Percentiles rank a stretch among this genome's conserved stretches.
These are phyloP conservation scores for Geotrichum fermentans DNA, from an alignment of 1,139 yeast genomes.

Conservation along the genomic window DNA sequence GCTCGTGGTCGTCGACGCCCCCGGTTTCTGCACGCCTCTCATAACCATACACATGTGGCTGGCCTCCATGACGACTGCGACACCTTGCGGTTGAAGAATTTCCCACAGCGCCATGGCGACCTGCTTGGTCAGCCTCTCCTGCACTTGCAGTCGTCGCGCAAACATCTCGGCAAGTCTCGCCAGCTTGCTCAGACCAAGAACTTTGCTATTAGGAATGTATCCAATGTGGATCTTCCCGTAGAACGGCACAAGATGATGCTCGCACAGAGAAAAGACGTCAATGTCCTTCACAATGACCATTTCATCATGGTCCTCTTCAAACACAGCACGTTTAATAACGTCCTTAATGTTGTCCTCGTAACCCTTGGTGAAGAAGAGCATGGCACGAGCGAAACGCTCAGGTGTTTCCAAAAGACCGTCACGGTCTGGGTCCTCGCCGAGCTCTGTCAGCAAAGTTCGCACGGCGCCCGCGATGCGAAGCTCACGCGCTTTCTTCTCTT, in stretches of 20 bases:
- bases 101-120: conserved; percentile 94
- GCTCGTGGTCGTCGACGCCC: conserved; percentile 88
- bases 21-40: conserved; percentile 94
- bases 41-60: conserved; percentile 99
- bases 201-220: conserved; percentile 90
- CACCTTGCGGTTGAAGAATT: conserved; percentile 89
- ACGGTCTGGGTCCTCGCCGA: conserved; percentile 86
- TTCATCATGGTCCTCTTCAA: conserved; percentile 97
- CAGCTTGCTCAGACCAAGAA: conserved; percentile 86
- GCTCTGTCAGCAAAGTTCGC: conserved; percentile 68
- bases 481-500: conserved; percentile 59
- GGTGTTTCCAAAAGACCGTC: conserved; percentile 95
- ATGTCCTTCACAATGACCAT: conserved; percentile 97
- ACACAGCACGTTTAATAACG: conserved; percentile 90
- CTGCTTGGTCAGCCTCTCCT: conserved; percentile 92
- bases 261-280: conserved; percentile 87
- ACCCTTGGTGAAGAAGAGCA: conserved; percentile 92
- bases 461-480: conserved; percentile 79
- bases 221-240: conserved; percentile 96
- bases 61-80: conserved; percentile 96
- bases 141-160: conserved; percentile 90
- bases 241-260: conserved; percentile 95
- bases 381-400: conserved; percentile 91
- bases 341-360: conserved; percentile 79
- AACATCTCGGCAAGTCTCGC: conserved; percentile 98